Conservation (phyloP, 768 basidiomycete species). For the Mycena latifolia region DNA sequence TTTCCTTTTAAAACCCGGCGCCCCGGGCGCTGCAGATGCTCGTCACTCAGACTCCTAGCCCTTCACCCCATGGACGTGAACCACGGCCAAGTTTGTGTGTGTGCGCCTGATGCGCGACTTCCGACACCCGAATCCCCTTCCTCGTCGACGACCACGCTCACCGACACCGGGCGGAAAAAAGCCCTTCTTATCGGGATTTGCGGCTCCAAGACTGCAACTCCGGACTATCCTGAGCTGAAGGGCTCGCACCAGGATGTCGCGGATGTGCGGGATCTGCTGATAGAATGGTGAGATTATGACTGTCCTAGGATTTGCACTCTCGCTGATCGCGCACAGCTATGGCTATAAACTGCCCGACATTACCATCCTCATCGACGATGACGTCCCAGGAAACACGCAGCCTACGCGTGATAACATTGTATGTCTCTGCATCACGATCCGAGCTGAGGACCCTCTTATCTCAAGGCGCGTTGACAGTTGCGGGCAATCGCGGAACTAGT, state of each 20-base stretch:
- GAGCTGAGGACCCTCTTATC: neutral
- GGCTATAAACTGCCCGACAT: conserved; percentile 14
- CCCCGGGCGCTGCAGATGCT: too few species aligned
- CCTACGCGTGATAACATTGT: conserved; percentile 27
- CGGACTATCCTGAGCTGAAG: conserved; percentile 4
- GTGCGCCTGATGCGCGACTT: neutral
- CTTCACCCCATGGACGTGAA: neutral
- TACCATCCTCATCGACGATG: conserved; percentile 23
- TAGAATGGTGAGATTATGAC: conserved; percentile 6
- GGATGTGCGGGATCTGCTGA: conserved; percentile 12
- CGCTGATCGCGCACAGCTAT: conserved; percentile 6
- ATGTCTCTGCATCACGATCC: neutral
- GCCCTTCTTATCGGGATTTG: conserved; percentile 30
- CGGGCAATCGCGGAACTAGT: conserved; percentile 19
- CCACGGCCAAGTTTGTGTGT: neutral
- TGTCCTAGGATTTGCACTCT: neutral
- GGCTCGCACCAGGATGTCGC: conserved; percentile 23
- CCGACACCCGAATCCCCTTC: too few species aligned
- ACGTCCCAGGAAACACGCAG: neutral
- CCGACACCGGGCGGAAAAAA: neutral
- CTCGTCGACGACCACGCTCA: neutral
- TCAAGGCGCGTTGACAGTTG: conserved; percentile 1
- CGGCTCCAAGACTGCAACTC: neutral
- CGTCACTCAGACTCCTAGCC: neutral
- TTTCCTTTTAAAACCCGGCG: too few species aligned